Conservation (phyloP, 2,329 filamentous ascomycete genomes). For the Colletotrichum endophyticum region DNA sequence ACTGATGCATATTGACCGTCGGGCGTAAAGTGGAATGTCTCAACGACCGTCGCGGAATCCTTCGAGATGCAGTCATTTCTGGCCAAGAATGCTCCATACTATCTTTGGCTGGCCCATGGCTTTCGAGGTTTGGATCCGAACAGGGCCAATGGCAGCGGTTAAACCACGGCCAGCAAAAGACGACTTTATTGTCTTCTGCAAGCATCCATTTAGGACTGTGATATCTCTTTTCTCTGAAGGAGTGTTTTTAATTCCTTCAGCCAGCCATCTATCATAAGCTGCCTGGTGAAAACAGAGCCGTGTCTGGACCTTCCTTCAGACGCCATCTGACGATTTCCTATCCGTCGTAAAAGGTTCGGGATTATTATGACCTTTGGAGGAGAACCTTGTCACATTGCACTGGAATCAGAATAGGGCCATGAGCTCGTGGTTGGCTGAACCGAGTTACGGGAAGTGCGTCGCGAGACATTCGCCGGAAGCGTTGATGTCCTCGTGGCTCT, state of each 20-base stretch:
- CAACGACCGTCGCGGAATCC: background rate
- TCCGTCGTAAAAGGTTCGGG: background rate
- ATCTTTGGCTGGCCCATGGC: background rate
- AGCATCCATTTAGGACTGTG: background rate
- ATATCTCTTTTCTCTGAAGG: background rate
- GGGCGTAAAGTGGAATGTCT: constrained; percentile 4
- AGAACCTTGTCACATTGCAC: background rate
- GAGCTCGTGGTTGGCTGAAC: background rate
- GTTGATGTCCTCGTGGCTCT: background rate
- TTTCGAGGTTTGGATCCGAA: background rate
- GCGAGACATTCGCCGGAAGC: background rate
- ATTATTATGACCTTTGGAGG: background rate
- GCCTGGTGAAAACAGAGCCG: background rate
- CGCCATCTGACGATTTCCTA: background rate
- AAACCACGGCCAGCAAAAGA: background rate
- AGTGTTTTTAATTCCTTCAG: background rate
- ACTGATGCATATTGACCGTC: background rate
- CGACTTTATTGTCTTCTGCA: background rate
- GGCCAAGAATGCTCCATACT: background rate
- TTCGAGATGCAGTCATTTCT: background rate
- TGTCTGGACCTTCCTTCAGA: background rate
- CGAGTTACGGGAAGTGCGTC: background rate
- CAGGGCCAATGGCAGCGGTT: background rate
- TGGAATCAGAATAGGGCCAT: background rate
- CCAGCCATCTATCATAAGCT: background rate